Percentiles rank a stretch among this genome's conserved stretches.
phyloP scores from a whole-genome alignment of 139 green algal genomes.

The Tetraselmis striata region DNA sequence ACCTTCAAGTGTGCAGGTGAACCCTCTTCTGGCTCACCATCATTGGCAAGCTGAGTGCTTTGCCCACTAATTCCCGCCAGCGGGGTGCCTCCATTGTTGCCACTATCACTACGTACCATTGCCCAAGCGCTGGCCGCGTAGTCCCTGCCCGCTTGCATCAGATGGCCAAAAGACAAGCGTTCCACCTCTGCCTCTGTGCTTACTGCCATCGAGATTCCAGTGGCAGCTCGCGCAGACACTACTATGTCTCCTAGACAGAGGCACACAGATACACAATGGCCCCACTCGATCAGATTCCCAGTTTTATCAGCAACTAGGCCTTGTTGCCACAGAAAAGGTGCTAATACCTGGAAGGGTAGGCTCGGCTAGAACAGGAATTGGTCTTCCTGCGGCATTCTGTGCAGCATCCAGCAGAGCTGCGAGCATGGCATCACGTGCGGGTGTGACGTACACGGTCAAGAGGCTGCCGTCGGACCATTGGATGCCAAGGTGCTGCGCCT shows the following conservation, averaged over 20 bases:
- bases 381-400: slow-evolving; percentile 28
- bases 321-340: no score
- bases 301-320: no score
- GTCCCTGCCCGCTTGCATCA: not conserved
- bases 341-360: not conserved
- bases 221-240: not conserved
- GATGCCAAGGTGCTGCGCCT: slow-evolving; percentile 65
- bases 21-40: no score
- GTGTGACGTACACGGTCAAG: slow-evolving; percentile 48
- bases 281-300: no score
- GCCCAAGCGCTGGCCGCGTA: not conserved
- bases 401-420: slow-evolving; percentile 61
- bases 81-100: no score
- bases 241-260: not conserved
- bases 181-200: not conserved
- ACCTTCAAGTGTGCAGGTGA: no score
- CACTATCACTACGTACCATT: not conserved
- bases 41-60: no score
- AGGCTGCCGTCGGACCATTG: slow-evolving; percentile 64
- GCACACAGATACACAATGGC: no score
- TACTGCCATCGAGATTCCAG: not conserved
- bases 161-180: not conserved
- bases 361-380: not conserved
- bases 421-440: slow-evolving; percentile 58
- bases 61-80: no score